Evolutionary conservation across 2,329 filamentous ascomycete species (phyloP), one percentile per base, ranked within the genome.

Genomic region (Tolypocladium album): DNA sequence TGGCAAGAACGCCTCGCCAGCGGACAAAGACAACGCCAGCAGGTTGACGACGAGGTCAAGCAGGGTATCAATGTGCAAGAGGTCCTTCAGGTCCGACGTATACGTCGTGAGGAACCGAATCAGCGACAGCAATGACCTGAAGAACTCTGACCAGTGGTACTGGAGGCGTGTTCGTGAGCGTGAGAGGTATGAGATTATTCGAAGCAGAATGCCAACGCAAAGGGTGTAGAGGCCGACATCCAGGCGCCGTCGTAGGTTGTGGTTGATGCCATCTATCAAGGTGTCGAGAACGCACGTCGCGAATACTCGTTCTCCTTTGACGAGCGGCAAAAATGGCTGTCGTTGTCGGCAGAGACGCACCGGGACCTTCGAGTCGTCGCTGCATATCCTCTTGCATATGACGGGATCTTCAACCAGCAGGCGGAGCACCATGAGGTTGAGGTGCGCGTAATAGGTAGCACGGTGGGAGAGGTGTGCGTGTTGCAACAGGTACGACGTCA

Each of bases 121-220:
- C 27, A 99, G 86, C 6, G 90, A 88, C 13, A 97, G 82, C 4
- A 99, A 79, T 2, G 90, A 90, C 57, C 92, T 87, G 85, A 96
- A 99, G 36, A 99, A 83, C 68, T 97, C 92, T 1, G 91, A 87
- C 94, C 94, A 99, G 75, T 99, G 94, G 71, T 97, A 97, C 20
- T 80, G 75, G 22, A 97, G 80, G 40, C 94, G 88, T 39, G 88
- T 92, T 67, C 91, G 87, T 56, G 88, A 89, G 64, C 89, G 87
- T 53, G 90, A 90, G 45, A 97, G 82, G 70, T 93, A 90, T 8
- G 91, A 91, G 43, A 97, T 82, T 58, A 95, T 79, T 52, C 93
- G 88, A 59, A 95, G 80, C 65, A 96, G 81, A 62, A 96, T 89
- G 20, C 89, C 90, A 17, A 97, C 80, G 64, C 86, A 89, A 27